These are phyloP conservation scores for Porphyrellus cyaneotinctus DNA, from an alignment of 768 basidiomycete genomes.

Conservation along the genomic window DNA sequence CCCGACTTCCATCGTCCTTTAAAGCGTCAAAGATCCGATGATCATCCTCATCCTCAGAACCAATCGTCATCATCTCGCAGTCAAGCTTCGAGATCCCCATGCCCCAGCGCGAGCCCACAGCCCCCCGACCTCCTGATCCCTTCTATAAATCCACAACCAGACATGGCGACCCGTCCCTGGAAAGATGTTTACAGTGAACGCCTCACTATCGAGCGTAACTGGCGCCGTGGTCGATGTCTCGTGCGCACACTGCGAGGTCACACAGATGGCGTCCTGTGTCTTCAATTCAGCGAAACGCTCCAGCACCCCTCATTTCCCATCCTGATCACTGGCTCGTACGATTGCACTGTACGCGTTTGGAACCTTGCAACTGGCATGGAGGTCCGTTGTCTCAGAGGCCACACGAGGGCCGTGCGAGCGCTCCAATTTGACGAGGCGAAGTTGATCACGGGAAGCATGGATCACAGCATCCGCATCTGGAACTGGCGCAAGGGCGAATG, in stretches of 20 bases:
- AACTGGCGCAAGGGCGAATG: slow-evolving; percentile 90
- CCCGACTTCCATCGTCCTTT: slow-evolving; percentile 32
- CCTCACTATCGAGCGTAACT: slow-evolving; percentile 94
- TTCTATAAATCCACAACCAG: slow-evolving; percentile 25
- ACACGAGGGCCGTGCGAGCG: slow-evolving; percentile 86
- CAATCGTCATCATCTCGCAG: slow-evolving; percentile 10
- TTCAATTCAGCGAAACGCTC: slow-evolving; percentile 88
- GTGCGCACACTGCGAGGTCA: slow-evolving; percentile 88
- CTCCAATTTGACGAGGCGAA: slow-evolving; percentile 96
- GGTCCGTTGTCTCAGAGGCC: slow-evolving; percentile 80
- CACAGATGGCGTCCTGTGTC: slow-evolving; percentile 94
- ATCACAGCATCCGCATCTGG: slow-evolving; percentile 92
- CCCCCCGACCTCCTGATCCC: slow-evolving; percentile 27
- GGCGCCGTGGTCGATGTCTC: slow-evolving; percentile 88
- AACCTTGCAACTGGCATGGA: slow-evolving; percentile 89
- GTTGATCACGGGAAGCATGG: slow-evolving; percentile 95
- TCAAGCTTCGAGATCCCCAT: slow-evolving; percentile 13
- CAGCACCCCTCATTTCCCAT: slow-evolving; percentile 84
- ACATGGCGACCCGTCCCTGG: slow-evolving; percentile 81
- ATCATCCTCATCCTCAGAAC: neutral
- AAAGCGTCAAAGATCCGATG: slow-evolving; percentile 46
- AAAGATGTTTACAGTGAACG: slow-evolving; percentile 98
- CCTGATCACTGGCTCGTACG: slow-evolving; percentile 96
- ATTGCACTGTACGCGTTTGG: slow-evolving; percentile 92
- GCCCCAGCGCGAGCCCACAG: slow-evolving; percentile 2